Base-by-base conservation (phyloP, 495 filamentous ascomycete species). In the Glonium stellatum region DNA sequence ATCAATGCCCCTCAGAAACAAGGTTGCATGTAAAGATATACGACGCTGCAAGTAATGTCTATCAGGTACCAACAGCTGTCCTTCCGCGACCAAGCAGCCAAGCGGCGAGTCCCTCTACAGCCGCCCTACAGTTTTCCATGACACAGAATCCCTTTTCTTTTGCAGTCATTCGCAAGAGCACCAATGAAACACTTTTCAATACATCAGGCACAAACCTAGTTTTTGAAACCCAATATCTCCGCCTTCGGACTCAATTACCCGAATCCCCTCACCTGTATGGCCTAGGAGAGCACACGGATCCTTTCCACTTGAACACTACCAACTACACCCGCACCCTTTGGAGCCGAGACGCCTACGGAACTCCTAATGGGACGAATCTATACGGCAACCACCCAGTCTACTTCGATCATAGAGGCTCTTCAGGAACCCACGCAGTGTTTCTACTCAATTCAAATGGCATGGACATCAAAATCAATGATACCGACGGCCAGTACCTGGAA, bases 351-450 rank as follows among this genome's bases (percentile, higher is more conserved):
- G 0, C 90, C 86, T 73, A 72, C 9, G n/a, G n/a, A n/a, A 79
- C 88, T 62, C 82, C 81, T 10, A 70, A 80, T 5, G 80, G 86
- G 56, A 75, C 79, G 18, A 95, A 95, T 70, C 70, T 93, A n/a
- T 95, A 96, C 63, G 88, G 89, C 9, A 84, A 79, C 63, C 90
- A 95, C 62, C 90, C 90, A 0, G 76, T 96, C n/a, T 96, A 95
- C 74, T 85, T 87, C 64, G 90, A 96, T 59, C 86, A 89, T 67
- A 84, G 90, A 9, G 79, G 77, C 4, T 72, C 72, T 25, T 72
- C 78, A 13, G 65, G 65, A 23, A 87, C 88, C 2, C 90, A 95
- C 69, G 90, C 86, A 44, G 90, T 93, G 21, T 89, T 95, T 72
- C 76, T 93, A 52, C 71, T 90, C 65, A 93, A 89, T 71, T 86